phyloP scores from a whole-genome alignment of 371 early-diverging fungal genomes.

The Rhizopus microsporus region DNA sequence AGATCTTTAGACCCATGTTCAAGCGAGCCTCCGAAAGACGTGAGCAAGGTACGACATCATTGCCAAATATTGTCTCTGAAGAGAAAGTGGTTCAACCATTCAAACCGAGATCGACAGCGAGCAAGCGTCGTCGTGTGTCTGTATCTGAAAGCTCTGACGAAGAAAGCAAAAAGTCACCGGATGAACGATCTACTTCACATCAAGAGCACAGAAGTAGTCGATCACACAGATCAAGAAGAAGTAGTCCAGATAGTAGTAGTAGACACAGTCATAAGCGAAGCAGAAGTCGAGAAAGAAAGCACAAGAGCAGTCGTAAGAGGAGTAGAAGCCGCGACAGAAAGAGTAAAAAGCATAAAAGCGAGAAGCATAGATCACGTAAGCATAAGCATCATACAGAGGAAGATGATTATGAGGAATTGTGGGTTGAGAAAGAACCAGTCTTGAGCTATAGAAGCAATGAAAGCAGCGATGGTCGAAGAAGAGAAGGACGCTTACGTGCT shows the following conservation, averaged over 20 bases:
- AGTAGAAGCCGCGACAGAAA: conserved; percentile 12
- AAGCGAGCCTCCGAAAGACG: conserved; percentile 24
- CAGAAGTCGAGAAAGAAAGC: conserved; percentile 11
- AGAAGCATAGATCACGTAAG: conserved; percentile 16
- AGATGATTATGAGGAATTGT: conserved; percentile 24
- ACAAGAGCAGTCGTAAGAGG: conserved; percentile 9
- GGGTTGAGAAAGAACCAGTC: conserved; percentile 44
- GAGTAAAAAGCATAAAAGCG: conserved; percentile 10
- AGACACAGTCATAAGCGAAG: conserved; percentile 3
- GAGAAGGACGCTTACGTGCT: conserved; percentile 25
- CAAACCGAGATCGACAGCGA: conserved; percentile 23
- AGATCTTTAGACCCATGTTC: conserved; percentile 50
- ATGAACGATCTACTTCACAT: not conserved
- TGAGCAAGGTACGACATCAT: conserved; percentile 7
- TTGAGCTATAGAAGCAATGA: not conserved
- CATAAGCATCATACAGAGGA: conserved; percentile 26
- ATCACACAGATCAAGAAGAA: conserved; percentile 17
- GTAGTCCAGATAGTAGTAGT: conserved; percentile 18
- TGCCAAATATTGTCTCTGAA: conserved; percentile 34
- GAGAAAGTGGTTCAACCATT: conserved; percentile 45
- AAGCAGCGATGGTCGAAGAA: not conserved
- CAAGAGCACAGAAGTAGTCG: conserved; percentile 26
- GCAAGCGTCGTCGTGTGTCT: conserved; percentile 31
- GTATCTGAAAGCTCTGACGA: conserved; percentile 38
- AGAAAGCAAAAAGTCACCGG: conserved; percentile 22